Base-by-base conservation (phyloP, 2,329 filamentous ascomycete genomes). In the Botryotinia narcissicola region DNA sequence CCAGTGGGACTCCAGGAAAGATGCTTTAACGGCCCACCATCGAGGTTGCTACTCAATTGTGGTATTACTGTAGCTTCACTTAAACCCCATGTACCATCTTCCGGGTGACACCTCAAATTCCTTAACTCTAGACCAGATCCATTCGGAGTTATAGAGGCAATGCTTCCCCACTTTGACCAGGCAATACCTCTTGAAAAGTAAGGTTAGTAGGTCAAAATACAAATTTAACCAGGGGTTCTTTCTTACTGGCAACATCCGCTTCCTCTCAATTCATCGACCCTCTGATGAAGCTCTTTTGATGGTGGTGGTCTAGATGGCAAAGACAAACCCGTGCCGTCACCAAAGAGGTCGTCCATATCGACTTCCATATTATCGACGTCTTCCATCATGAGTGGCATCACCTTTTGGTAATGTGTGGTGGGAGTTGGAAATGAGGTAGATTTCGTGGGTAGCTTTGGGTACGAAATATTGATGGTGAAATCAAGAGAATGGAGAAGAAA, bases 101-200 rank as follows among this genome's bases (percentile, higher is more conserved):
- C 86, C 0, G 90, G 87, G 76, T 90, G 86, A 79, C 92, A 91
- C 48, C 89, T 87, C 69, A 97, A 86, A 80, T 93, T 91, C 74
- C 91, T 90, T 63, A 97, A 86, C 79, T 92, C 90, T 70, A 98
- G 84, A 22, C 86, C 87, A 66, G 87, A 87, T 42, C 93, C 92
- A 82, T 95, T 92, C 25, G 88, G 84, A 32, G 91, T 88, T 77
- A 98, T 92, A 71, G 91, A 92, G 42, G 95, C 95, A 77, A 98
- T 93, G 74, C 91, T 94, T 61, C 95, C 95, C 75, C 90, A 88
- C 78, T 91, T 94, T 18, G 95, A 97, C 95, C 95, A 98, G 44
- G 92, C 90, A 71, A 98, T 88, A 76, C 89, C 90, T 81, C 94
- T 97, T 76, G 64, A 32, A 68, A 9, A n/a, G 32, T 59, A 74